Percentiles rank a stretch among this genome's conserved stretches.
Evolutionary conservation across 1,284 basidiomycete species (phyloP).

Genomic region (Rhodofomes roseus): DNA sequence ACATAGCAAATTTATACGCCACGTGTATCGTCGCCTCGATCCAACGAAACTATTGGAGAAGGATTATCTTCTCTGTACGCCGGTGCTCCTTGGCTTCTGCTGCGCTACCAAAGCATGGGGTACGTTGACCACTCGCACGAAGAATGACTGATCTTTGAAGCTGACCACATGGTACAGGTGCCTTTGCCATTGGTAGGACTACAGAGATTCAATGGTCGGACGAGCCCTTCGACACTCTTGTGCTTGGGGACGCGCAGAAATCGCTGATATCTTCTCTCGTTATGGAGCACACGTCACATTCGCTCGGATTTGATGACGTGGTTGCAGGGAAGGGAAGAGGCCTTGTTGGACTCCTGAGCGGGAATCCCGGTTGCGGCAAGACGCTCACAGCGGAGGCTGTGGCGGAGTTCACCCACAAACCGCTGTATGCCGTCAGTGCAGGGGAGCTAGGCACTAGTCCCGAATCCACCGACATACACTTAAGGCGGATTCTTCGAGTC

Average conservation of each 20-base stretch:
- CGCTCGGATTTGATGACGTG: constrained; percentile 26
- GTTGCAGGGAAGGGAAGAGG: constrained; percentile 30
- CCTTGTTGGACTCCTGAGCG: constrained; percentile 25
- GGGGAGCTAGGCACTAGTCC: constrained; percentile 31
- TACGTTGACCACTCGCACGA: constrained; percentile 14
- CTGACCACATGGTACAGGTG: no score
- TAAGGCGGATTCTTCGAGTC: constrained; percentile 26
- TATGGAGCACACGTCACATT: constrained; percentile 9
- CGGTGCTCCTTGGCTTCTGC: constrained; percentile 27
- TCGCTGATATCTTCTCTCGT: constrained; percentile 28
- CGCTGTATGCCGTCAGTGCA: constrained; percentile 31
- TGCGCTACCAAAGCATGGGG: constrained; percentile 30
- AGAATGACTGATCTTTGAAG: no score
- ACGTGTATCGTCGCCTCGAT: constrained; percentile 14
- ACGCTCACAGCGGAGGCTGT: constrained; percentile 36
- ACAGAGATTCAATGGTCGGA: constrained; percentile 27
- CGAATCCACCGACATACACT: constrained; percentile 20
- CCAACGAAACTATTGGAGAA: constrained; percentile 21
- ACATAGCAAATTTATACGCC: constrained; percentile 4
- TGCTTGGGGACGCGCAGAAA: constrained; percentile 28
- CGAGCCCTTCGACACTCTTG: constrained; percentile 26
- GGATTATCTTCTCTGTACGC: constrained; percentile 26
- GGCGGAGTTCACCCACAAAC: constrained; percentile 28
- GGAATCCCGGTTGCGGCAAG: constrained; percentile 31
- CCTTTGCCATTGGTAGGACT: constrained; percentile 26